Conservation (phyloP, 2,329 filamentous ascomycete genomes). For the Plectosphaerella sp. region DNA sequence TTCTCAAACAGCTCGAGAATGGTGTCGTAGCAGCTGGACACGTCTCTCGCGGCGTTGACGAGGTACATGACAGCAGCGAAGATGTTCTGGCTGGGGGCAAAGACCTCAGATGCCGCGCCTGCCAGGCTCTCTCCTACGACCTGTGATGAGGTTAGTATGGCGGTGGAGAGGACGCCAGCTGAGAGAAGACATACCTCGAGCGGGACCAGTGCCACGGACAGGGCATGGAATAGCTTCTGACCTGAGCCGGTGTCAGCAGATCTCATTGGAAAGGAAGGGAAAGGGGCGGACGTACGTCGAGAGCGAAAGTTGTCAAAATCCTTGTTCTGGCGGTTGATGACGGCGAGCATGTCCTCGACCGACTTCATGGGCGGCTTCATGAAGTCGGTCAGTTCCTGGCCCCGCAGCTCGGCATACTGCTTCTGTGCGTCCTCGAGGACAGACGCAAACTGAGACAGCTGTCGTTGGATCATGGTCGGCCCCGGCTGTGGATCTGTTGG, state of each 20-base stretch:
- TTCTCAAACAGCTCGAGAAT: constrained; percentile 39
- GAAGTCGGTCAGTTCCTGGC: constrained; percentile 23
- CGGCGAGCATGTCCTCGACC: constrained; percentile 23
- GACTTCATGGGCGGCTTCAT: constrained; percentile 25
- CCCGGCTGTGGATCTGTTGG: too few species aligned
- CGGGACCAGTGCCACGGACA: constrained; percentile 26
- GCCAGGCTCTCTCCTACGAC: constrained; percentile 31
- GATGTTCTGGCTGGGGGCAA: constrained; percentile 34
- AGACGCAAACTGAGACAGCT: constrained; percentile 14
- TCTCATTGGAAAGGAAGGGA: background rate
- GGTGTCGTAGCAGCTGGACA: constrained; percentile 38
- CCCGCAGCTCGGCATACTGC: constrained; percentile 22
- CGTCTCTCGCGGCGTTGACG: constrained; percentile 37
- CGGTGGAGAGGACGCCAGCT: background rate
- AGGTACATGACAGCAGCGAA: constrained; percentile 38
- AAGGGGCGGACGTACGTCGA: constrained; percentile 12
- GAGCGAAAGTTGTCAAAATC: constrained; percentile 30
- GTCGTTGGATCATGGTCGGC: background rate
- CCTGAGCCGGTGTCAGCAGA: background rate
- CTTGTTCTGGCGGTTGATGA: constrained; percentile 28
- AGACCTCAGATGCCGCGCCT: constrained; percentile 29
- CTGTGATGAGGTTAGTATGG: background rate
- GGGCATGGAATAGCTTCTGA: constrained; percentile 25
- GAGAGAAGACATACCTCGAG: constrained; percentile 21
- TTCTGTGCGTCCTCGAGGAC: constrained; percentile 29